These are phyloP conservation scores for Nicotiana knightiana DNA, from an alignment of 257 asterid genomes.

Conservation along the genomic window DNA sequence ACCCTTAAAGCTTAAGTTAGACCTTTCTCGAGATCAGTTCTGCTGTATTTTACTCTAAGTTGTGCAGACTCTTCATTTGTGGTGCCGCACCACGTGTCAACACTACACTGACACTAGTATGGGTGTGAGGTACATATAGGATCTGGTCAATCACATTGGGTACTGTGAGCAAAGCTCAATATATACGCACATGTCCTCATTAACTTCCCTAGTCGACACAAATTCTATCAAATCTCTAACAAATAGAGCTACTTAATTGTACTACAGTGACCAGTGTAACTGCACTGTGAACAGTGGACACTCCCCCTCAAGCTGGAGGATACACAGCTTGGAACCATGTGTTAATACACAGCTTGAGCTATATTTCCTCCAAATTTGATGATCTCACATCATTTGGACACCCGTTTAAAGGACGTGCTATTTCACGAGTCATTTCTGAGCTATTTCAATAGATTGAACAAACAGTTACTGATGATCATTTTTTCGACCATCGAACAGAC, in stretches of 20 bases:
- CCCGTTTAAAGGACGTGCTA: neutral
- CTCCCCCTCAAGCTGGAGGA: neutral
- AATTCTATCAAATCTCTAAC: neutral
- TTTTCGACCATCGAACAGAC: conserved; percentile 46
- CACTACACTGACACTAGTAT: no score
- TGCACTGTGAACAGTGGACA: neutral
- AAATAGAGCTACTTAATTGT: neutral
- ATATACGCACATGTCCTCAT: neutral
- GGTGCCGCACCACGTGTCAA: no score
- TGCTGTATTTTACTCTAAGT: neutral
- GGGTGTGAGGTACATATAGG: no score
- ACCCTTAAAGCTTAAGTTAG: neutral
- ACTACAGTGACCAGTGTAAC: neutral
- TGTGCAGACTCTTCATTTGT: no score
- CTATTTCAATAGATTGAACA: neutral
- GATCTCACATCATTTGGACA: neutral
- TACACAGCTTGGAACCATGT: no score
- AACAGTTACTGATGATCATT: neutral
- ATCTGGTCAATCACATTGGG: no score
- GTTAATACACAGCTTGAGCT: no score
- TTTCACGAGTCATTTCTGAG: neutral
- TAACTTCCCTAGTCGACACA: neutral
- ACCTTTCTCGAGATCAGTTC: neutral
- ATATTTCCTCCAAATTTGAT: neutral
- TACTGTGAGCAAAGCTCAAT: neutral